Percentiles rank a stretch among this genome's conserved stretches.
These are phyloP conservation scores for Cordyceps tenuipes DNA, from an alignment of 2,329 filamentous ascomycete species.

Conservation along the genomic window DNA sequence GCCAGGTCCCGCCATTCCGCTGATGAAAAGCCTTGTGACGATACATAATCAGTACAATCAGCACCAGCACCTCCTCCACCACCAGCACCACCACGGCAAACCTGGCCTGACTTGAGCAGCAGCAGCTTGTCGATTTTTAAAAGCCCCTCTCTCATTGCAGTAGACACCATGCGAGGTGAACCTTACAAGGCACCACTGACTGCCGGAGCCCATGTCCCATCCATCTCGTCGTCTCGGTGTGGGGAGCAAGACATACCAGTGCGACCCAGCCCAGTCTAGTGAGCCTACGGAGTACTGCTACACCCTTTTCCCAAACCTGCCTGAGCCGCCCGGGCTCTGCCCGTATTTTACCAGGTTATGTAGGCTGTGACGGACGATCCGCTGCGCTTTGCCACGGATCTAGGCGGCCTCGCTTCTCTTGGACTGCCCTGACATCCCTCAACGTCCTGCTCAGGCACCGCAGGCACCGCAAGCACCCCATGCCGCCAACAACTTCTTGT, in stretches of 20 bases:
- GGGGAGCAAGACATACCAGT: neutral
- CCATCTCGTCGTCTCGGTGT: neutral
- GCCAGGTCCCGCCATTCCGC: neutral
- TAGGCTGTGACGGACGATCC: neutral
- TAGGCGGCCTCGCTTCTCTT: neutral
- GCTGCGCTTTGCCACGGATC: constrained; percentile 5
- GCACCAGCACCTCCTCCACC: neutral
- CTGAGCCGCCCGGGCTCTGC: neutral
- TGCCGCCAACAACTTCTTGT: too few species aligned
- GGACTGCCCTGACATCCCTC: neutral
- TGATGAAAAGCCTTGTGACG: neutral
- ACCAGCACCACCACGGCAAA: neutral
- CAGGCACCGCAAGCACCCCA: too few species aligned
- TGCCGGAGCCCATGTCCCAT: constrained; percentile 4
- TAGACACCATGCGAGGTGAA: neutral
- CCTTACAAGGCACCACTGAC: constrained; percentile 8
- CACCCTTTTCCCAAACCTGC: neutral
- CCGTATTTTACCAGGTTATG: neutral
- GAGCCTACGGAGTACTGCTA: too few species aligned
- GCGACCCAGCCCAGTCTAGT: neutral
- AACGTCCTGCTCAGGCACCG: neutral
- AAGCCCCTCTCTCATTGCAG: neutral
- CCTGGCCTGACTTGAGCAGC: constrained; percentile 1
- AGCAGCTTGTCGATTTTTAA: neutral
- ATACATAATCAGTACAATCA: neutral